phyloP scores from a whole-genome alignment of 108 stramenopile species.

The Cyclotella cryptica region DNA sequence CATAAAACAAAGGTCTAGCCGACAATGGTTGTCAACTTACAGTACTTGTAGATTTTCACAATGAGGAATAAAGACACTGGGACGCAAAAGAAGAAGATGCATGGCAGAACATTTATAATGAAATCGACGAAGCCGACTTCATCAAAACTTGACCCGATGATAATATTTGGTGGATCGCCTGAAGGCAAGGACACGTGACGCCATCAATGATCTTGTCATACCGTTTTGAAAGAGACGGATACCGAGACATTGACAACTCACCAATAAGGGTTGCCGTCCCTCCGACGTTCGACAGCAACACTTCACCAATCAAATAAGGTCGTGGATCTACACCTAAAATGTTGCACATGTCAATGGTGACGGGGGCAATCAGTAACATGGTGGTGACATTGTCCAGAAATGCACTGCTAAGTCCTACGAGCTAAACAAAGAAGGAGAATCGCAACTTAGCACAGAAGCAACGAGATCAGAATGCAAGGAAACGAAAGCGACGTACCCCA shows the following conservation, averaged over 20 bases:
- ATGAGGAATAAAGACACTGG: constrained; percentile 54
- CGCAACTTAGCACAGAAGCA: too few relatives aligned
- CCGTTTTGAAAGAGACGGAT: constrained; percentile 6
- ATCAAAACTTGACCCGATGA: constrained; percentile 66
- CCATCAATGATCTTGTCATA: neutral
- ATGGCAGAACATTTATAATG: constrained; percentile 63
- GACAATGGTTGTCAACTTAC: neutral
- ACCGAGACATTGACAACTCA: constrained; percentile 4
- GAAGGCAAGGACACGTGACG: neutral
- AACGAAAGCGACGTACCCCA: neutral
- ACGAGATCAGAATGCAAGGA: too few relatives aligned
- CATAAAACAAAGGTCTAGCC: neutral
- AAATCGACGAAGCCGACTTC: constrained; percentile 78
- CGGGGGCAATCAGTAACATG: constrained; percentile 68
- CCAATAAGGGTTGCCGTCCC: constrained; percentile 77
- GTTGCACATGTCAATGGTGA: constrained; percentile 76
- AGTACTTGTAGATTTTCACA: constrained; percentile 52
- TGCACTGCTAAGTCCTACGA: constrained; percentile 59
- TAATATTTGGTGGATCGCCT: constrained; percentile 67
- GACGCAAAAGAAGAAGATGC: constrained; percentile 61
- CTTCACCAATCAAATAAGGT: constrained; percentile 68
- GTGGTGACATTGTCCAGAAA: constrained; percentile 77
- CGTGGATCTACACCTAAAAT: constrained; percentile 66
- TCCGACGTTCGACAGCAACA: constrained; percentile 66
- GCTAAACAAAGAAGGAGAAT: neutral